A percentile compares a stretch with the other conserved stretches of the same genome.
phyloP scores from a whole-genome alignment of 129 eudicot genomes.

The Flaveria robusta region DNA sequence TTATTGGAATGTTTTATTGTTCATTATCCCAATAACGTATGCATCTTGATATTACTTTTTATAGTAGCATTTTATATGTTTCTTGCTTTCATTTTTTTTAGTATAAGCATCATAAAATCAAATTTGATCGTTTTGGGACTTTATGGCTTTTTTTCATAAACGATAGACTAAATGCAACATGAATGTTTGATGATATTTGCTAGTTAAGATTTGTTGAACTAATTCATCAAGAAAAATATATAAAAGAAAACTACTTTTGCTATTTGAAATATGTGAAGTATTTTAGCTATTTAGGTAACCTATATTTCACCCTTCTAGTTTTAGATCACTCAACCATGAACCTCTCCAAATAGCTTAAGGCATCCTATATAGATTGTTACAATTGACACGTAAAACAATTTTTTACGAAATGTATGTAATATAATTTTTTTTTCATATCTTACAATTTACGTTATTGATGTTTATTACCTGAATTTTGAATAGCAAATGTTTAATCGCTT shows the following conservation, averaged over 20 bases:
- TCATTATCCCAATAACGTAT: background rate
- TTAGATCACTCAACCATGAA: conserved; percentile 22
- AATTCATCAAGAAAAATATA: conserved; percentile 40
- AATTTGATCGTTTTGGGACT: background rate
- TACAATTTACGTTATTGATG: background rate
- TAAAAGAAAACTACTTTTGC: background rate
- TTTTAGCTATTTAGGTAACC: conserved; percentile 35
- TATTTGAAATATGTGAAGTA: conserved; percentile 1
- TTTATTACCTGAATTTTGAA: too few relatives aligned
- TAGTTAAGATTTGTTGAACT: conserved; percentile 74
- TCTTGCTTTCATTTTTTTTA: background rate
- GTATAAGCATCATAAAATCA: too few relatives aligned
- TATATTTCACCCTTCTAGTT: conserved; percentile 31
- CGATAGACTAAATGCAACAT: conserved; percentile 29
- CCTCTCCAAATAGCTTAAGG: background rate
- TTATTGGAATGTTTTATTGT: too few relatives aligned
- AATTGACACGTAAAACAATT: background rate
- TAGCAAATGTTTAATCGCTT: too few relatives aligned
- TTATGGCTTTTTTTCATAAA: background rate
- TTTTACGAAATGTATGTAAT: background rate
- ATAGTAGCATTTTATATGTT: background rate
- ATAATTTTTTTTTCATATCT: background rate
- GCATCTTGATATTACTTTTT: background rate
- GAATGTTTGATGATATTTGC: conserved; percentile 40
- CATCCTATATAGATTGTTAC: background rate